Conservation (phyloP, 306 rosid species). For the Astragalus glycyphyllos region DNA sequence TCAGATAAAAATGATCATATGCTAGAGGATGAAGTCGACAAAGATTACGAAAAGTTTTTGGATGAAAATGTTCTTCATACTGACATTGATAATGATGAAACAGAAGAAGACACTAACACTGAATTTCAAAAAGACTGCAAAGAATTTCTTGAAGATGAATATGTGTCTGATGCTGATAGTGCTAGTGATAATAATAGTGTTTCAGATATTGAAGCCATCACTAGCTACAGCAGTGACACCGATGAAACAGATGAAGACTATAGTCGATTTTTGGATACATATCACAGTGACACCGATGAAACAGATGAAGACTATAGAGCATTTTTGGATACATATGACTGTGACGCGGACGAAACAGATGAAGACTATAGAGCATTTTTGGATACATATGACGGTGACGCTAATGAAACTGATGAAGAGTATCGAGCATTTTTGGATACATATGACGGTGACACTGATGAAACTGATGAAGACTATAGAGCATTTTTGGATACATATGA, state of each 20-base stretch:
- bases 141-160: neutral
- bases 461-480: constrained; percentile 41
- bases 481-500: neutral
- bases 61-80: neutral
- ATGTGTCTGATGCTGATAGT: no score
- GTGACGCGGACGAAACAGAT: neutral
- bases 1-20: neutral
- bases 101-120: no score
- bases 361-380: neutral
- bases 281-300: neutral
- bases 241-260: constrained; percentile 41
- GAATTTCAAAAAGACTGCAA: constrained; percentile 11
- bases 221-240: neutral
- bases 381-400: neutral
- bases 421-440: constrained; percentile 36
- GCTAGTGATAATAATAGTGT: neutral
- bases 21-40: constrained; percentile 31
- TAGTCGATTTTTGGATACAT: constrained; percentile 4
- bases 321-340: constrained; percentile 21
- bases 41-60: neutral
- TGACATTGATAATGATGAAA: no score
- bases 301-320: constrained; percentile 40
- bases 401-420: constrained; percentile 35
- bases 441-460: neutral
- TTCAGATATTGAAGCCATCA: neutral